Evolutionary conservation across 2,329 filamentous ascomycete genomes (phyloP).

Genomic region (Talaromyces funiculosus): DNA sequence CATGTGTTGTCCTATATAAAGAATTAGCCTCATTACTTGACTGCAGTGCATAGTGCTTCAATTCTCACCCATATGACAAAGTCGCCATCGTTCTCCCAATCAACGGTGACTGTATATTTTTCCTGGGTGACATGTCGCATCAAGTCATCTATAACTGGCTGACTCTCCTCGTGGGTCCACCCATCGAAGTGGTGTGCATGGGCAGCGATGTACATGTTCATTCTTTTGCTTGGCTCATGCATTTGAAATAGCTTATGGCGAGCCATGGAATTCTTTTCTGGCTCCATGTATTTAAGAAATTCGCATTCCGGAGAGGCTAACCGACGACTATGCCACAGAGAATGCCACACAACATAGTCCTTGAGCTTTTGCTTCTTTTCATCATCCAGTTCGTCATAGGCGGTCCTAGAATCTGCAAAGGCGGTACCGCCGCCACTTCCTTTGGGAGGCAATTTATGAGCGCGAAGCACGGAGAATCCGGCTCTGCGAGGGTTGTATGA

Average conservation of each 20-base stretch:
- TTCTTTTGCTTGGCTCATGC: slow-evolving; percentile 48
- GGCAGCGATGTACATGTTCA: slow-evolving; percentile 50
- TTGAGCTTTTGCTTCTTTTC: slow-evolving; percentile 33
- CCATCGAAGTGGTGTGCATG: slow-evolving; percentile 51
- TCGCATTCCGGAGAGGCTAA: slow-evolving; percentile 41
- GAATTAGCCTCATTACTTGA: not conserved
- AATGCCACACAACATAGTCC: slow-evolving; percentile 47
- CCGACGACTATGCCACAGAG: slow-evolving; percentile 49
- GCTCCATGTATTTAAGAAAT: slow-evolving; percentile 44
- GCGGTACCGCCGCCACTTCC: slow-evolving; percentile 47
- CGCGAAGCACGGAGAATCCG: slow-evolving; percentile 48
- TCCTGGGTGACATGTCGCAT: slow-evolving; percentile 44
- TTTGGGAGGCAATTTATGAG: slow-evolving; percentile 45
- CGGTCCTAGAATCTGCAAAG: slow-evolving; percentile 50
- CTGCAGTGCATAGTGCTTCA: not conserved
- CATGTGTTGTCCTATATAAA: slow-evolving; percentile 45
- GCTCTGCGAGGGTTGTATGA: slow-evolving; percentile 52
- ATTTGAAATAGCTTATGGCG: slow-evolving; percentile 47
- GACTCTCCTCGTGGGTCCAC: slow-evolving; percentile 29
- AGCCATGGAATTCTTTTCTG: slow-evolving; percentile 31
- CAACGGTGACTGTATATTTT: slow-evolving; percentile 43
- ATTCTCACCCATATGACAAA: slow-evolving; percentile 50
- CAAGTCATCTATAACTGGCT: slow-evolving; percentile 30
- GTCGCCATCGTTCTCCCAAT: slow-evolving; percentile 48
- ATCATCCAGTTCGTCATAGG: slow-evolving; percentile 44